phyloP scores from a whole-genome alignment of 306 rosid genomes.

The Arachis stenosperma region DNA sequence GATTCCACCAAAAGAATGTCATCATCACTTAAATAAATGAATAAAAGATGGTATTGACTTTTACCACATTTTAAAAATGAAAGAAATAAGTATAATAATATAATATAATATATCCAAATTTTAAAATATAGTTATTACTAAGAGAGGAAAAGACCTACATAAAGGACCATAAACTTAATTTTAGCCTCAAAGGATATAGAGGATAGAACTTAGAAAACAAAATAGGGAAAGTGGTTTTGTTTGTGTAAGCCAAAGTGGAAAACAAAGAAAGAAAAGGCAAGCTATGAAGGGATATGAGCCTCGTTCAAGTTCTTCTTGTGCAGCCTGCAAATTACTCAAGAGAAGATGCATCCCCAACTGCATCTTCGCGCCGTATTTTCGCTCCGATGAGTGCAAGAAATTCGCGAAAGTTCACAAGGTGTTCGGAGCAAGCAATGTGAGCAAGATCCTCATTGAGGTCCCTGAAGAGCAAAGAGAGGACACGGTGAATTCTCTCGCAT shows the following conservation, averaged over 20 bases:
- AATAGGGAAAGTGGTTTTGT: conserved; percentile 12
- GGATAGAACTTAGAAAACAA: conserved; percentile 28
- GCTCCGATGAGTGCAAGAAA: conserved; percentile 75
- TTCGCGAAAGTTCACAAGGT: conserved; percentile 94
- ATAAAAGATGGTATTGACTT: too few relatives aligned
- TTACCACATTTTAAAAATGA: too few relatives aligned
- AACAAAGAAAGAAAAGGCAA: conserved; percentile 24
- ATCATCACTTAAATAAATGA: too few relatives aligned
- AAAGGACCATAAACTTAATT: conserved; percentile 44
- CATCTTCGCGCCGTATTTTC: conserved; percentile 87
- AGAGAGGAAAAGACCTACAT: background rate
- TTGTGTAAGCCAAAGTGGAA: too few relatives aligned
- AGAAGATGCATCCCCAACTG: conserved; percentile 81
- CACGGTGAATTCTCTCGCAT: conserved; percentile 81
- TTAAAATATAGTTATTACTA: background rate
- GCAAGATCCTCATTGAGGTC: conserved; percentile 85
- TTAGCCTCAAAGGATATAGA: conserved; percentile 15
- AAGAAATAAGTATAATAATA: too few relatives aligned
- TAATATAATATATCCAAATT: background rate
- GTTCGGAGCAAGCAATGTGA: conserved; percentile 94
- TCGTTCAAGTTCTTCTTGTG: conserved; percentile 89
- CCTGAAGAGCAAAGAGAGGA: conserved; percentile 85
- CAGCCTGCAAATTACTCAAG: conserved; percentile 88
- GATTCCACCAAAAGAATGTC: too few relatives aligned
- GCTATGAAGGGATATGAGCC: conserved; percentile 73